Conservation (phyloP, 805 yeast species). For the Metschnikowia dekortorum region DNA sequence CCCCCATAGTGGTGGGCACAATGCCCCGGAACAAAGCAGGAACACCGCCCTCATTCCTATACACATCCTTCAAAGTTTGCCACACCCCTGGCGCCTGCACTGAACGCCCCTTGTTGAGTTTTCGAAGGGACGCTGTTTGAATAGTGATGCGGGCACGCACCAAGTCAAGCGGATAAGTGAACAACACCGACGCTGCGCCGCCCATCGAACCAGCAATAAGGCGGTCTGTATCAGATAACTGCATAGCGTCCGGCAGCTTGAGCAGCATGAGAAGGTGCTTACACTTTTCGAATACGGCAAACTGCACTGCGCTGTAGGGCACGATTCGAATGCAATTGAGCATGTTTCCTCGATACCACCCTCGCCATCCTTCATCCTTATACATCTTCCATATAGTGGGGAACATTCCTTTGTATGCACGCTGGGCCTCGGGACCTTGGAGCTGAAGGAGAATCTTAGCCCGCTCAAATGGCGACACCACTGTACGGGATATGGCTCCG, state of each 20-base stretch:
- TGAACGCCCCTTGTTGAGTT: slow-evolving; percentile 44
- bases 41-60: slow-evolving; percentile 76
- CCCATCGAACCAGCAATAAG: slow-evolving; percentile 75
- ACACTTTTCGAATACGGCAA: slow-evolving; percentile 69
- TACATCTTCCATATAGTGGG: slow-evolving; percentile 75
- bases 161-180: slow-evolving; percentile 88
- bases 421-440: slow-evolving; percentile 59
- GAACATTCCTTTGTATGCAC: slow-evolving; percentile 61
- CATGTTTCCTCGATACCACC: slow-evolving; percentile 86
- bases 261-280: slow-evolving; percentile 36
- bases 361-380: slow-evolving; percentile 87
- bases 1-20: slow-evolving; percentile 88
- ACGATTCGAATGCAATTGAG: slow-evolving; percentile 84
- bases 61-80: slow-evolving; percentile 53
- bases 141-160: slow-evolving; percentile 86
- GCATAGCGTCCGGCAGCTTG: slow-evolving; percentile 21
- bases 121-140: slow-evolving; percentile 68
- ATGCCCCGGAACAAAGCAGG: slow-evolving; percentile 77
- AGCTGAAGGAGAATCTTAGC: slow-evolving; percentile 89
- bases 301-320: slow-evolving; percentile 94
- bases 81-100: slow-evolving; percentile 68
- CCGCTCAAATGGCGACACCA: slow-evolving; percentile 91
- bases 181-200: slow-evolving; percentile 73
- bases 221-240: slow-evolving; percentile 53
- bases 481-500: slow-evolving; percentile 82